Conservation (phyloP, 441 rosid species). For the Populus trichocarpa region DNA sequence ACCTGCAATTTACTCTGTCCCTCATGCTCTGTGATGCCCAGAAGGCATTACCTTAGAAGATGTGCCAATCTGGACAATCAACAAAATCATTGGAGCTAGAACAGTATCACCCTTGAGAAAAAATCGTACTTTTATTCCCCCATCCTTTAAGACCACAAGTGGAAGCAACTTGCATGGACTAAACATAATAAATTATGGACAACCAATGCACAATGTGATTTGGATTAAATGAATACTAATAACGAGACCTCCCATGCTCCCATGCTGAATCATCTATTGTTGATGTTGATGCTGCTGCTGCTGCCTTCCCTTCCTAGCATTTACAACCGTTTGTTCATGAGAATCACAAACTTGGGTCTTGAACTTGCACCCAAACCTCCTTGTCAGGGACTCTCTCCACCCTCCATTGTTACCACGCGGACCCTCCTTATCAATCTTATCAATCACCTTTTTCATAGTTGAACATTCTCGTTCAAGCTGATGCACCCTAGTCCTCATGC, state of each 20-base stretch:
- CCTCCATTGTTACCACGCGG: conserved; percentile 21
- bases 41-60: conserved; percentile 17
- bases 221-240: neutral
- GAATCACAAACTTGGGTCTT: conserved; percentile 94
- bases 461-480: conserved; percentile 85
- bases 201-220: neutral
- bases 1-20: neutral
- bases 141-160: neutral
- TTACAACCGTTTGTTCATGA: conserved; percentile 62
- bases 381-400: conserved; percentile 55
- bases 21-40: neutral
- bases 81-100: neutral
- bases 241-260: neutral
- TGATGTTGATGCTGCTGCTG: conserved; percentile 20
- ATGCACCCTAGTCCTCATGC: conserved; percentile 91
- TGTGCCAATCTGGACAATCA: conserved; percentile 1
- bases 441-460: conserved; percentile 77
- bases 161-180: conserved; percentile 5
- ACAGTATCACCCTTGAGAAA: neutral
- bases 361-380: conserved; percentile 74
- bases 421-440: conserved; percentile 56
- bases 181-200: conserved; percentile 6
- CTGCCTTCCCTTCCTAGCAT: conserved; percentile 38
- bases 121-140: neutral
- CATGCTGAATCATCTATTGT: conserved; percentile 15